A percentile compares a stretch with the other conserved stretches of the same genome.
These are phyloP conservation scores for Pichia sp. DNA, from an alignment of 1,139 yeast genomes.

Conservation along the genomic window DNA sequence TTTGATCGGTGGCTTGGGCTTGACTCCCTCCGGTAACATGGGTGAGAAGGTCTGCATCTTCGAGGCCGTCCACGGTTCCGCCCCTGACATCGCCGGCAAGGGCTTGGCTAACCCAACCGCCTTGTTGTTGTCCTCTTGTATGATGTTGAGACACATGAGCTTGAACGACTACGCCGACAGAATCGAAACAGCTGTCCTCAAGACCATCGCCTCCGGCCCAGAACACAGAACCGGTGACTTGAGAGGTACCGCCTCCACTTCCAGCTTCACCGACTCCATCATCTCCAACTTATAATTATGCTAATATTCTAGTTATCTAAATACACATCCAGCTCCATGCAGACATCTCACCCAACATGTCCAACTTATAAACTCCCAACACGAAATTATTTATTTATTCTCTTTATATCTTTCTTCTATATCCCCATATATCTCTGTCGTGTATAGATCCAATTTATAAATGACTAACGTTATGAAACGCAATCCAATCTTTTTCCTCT, in stretches of 20 bases:
- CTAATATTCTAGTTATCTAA: not conserved
- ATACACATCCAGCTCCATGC: not conserved
- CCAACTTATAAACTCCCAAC: not conserved
- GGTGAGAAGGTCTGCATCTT: slow-evolving; percentile 96
- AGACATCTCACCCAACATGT: not conserved
- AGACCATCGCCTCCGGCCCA: slow-evolving; percentile 91
- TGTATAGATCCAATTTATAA: not conserved
- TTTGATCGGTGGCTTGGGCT: slow-evolving; percentile 96
- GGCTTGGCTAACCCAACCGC: slow-evolving; percentile 99
- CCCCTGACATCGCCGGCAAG: slow-evolving; percentile 98
- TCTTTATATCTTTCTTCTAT: not conserved
- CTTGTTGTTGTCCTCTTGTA: slow-evolving; percentile 85
- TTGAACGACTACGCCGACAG: slow-evolving; percentile 72
- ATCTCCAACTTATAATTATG: slow-evolving; percentile 48
- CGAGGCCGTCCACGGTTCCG: slow-evolving; percentile 99
- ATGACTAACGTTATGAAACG: slow-evolving; percentile 1
- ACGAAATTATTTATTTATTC: slow-evolving; percentile 1
- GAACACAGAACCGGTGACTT: slow-evolving; percentile 94
- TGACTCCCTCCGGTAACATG: slow-evolving; percentile 98
- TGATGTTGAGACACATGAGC: slow-evolving; percentile 99
- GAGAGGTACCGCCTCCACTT: slow-evolving; percentile 86
- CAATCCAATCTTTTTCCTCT: no score
- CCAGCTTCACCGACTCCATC: slow-evolving; percentile 81
- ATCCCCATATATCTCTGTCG: not conserved
- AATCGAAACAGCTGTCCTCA: slow-evolving; percentile 85